Percentiles rank a stretch among this genome's conserved stretches.
Evolutionary conservation across 768 basidiomycete genomes (phyloP).

Genomic region (Trametes elegans): DNA sequence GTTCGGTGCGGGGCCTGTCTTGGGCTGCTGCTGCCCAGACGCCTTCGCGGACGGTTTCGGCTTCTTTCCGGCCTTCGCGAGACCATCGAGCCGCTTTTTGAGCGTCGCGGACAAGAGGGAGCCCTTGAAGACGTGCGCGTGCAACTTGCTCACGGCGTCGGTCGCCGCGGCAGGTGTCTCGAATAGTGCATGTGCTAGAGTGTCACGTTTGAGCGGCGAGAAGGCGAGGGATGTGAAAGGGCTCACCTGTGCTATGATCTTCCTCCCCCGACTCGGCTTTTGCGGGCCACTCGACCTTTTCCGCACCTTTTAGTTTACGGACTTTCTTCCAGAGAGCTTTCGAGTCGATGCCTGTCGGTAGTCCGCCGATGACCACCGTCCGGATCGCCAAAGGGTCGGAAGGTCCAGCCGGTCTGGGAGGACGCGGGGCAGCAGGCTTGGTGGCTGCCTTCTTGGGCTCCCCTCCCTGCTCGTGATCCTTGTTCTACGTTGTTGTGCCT

Average conservation of each 20-base stretch:
- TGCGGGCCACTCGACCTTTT: constrained; percentile 70
- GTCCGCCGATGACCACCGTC: constrained; percentile 75
- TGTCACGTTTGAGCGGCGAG: background rate
- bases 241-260: constrained; percentile 52
- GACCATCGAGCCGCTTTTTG: constrained; percentile 78
- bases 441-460: constrained; percentile 35
- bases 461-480: constrained; percentile 37
- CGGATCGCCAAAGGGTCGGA: constrained; percentile 82
- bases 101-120: constrained; percentile 80
- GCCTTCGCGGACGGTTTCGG: constrained; percentile 16
- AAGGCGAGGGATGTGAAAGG: background rate
- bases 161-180: constrained; percentile 62
- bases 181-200: constrained; percentile 71
- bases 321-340: constrained; percentile 83
- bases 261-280: constrained; percentile 42
- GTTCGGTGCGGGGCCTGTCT: constrained; percentile 48
- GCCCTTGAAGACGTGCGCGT: constrained; percentile 93
- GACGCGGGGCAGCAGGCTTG: constrained; percentile 37
- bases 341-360: constrained; percentile 59
- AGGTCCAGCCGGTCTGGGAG: constrained; percentile 28
- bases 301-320: constrained; percentile 74
- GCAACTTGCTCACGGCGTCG: constrained; percentile 74
- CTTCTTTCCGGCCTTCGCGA: constrained; percentile 45
- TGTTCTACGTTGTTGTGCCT: no score
- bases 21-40: constrained; percentile 17